A percentile compares a stretch with the other conserved stretches of the same genome.
Conservation (phyloP, 2,329 filamentous ascomycete genomes). For the Monilinia vaccinii-corymbosi region DNA sequence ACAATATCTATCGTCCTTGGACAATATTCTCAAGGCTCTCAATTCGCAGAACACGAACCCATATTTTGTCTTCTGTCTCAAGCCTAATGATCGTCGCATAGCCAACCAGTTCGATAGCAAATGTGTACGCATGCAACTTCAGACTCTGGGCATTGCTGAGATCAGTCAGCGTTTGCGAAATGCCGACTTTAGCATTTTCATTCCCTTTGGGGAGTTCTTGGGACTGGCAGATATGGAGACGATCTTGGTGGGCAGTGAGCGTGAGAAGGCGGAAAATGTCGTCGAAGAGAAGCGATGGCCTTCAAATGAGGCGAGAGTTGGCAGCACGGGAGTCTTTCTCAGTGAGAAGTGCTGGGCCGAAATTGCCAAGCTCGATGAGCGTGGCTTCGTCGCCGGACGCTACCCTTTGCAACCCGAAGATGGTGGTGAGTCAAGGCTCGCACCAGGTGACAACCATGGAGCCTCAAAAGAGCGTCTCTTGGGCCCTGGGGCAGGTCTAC, state of each 20-base stretch:
- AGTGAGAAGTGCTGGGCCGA: slow-evolving; percentile 96
- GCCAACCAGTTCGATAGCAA: slow-evolving; percentile 99
- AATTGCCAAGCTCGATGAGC: slow-evolving; percentile 65
- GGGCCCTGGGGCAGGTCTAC: slow-evolving; percentile 35
- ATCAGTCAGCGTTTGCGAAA: slow-evolving; percentile 89
- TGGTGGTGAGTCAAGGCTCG: slow-evolving; percentile 52
- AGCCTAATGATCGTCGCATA: slow-evolving; percentile 93
- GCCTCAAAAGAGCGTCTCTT: slow-evolving; percentile 53
- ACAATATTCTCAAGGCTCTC: slow-evolving; percentile 84
- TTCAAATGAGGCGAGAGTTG: slow-evolving; percentile 79
- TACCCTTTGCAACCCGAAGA: slow-evolving; percentile 50
- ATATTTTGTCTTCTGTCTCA: slow-evolving; percentile 95
- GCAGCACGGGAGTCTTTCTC: slow-evolving; percentile 87
- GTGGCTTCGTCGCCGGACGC: slow-evolving; percentile 42
- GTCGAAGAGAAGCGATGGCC: slow-evolving; percentile 91
- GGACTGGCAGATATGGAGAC: slow-evolving; percentile 78
- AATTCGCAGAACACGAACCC: slow-evolving; percentile 76
- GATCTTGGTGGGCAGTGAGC: slow-evolving; percentile 82
- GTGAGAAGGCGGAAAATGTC: slow-evolving; percentile 84
- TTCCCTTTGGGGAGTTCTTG: slow-evolving; percentile 93
- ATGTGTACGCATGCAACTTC: slow-evolving; percentile 88
- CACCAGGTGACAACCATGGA: slow-evolving; percentile 48
- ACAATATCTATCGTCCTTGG: slow-evolving; percentile 81
- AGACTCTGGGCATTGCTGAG: slow-evolving; percentile 92
- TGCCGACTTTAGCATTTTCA: slow-evolving; percentile 90